Conservation (phyloP, 2,329 filamentous ascomycete genomes). For the Aureobasidium sp. region DNA sequence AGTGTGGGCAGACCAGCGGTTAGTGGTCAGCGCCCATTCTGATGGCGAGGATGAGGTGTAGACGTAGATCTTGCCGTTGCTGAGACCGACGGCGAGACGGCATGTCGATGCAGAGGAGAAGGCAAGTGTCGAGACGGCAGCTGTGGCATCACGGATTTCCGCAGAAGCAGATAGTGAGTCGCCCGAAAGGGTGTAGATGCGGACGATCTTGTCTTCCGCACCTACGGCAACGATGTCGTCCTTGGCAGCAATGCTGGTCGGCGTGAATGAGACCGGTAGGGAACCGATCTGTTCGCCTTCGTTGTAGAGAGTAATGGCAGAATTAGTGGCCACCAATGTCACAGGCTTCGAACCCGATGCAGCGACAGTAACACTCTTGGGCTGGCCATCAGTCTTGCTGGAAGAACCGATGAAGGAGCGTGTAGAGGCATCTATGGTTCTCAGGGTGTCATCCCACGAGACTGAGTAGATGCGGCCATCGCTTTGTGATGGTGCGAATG, state of each 20-base stretch:
- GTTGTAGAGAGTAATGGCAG: constrained; percentile 53
- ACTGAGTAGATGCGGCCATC: constrained; percentile 64
- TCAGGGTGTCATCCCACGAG: constrained; percentile 89
- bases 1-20: constrained; percentile 68
- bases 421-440: constrained; percentile 66
- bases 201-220: constrained; percentile 64
- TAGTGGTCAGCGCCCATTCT: constrained; percentile 67
- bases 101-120: constrained; percentile 69
- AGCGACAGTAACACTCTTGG: constrained; percentile 61
- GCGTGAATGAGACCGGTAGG: constrained; percentile 51
- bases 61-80: constrained; percentile 78
- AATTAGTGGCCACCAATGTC: constrained; percentile 45
- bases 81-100: constrained; percentile 73
- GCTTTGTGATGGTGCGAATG: constrained; percentile 53
- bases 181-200: constrained; percentile 61
- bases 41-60: constrained; percentile 47
- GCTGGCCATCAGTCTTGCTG: constrained; percentile 67
- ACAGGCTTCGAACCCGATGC: constrained; percentile 47
- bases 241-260: constrained; percentile 62
- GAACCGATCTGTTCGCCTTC: constrained; percentile 41
- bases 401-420: constrained; percentile 67
- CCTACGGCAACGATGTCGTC: constrained; percentile 68
- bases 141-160: constrained; percentile 60
- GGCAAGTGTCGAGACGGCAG: constrained; percentile 68
- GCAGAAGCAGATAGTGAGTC: constrained; percentile 41